These are phyloP conservation scores for Colletotrichum brevisporum DNA, from an alignment of 2,329 filamentous ascomycete species.

Conservation along the genomic window DNA sequence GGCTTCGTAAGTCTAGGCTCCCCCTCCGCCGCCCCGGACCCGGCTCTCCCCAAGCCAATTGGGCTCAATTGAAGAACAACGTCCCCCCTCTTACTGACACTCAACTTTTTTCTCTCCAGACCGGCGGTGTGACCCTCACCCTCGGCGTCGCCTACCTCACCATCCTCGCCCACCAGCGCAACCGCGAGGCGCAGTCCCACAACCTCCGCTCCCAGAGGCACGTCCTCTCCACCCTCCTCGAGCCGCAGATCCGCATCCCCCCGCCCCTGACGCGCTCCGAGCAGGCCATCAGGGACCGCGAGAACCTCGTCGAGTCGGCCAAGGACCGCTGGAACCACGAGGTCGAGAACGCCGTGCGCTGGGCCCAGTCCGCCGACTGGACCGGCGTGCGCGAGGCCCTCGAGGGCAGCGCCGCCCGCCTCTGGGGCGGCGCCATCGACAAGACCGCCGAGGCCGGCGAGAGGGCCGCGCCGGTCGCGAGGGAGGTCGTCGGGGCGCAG, in stretches of 20 bases:
- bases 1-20: constrained; percentile 76
- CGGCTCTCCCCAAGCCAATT: neutral
- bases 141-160: constrained; percentile 81
- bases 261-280: constrained; percentile 66
- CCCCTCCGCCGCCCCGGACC: neutral
- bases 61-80: neutral
- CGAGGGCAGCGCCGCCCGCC: constrained; percentile 62
- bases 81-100: neutral
- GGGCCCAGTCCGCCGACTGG: constrained; percentile 78
- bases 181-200: constrained; percentile 71
- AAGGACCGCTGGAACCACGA: constrained; percentile 87
- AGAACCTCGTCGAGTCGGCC: constrained; percentile 73
- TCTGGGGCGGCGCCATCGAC: constrained; percentile 60
- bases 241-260: constrained; percentile 61
- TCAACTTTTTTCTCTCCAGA: constrained; percentile 58
- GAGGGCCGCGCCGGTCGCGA: constrained; percentile 50
- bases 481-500: constrained; percentile 47
- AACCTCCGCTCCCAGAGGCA: constrained; percentile 70
- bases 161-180: constrained; percentile 77
- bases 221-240: constrained; percentile 66
- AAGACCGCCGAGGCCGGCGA: constrained; percentile 46
- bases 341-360: constrained; percentile 75
- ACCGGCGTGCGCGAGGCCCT: constrained; percentile 70
- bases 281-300: constrained; percentile 64
- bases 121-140: constrained; percentile 82